These are phyloP conservation scores for Penicillium goetzii DNA, from an alignment of 495 filamentous ascomycete species.

Conservation along the genomic window DNA sequence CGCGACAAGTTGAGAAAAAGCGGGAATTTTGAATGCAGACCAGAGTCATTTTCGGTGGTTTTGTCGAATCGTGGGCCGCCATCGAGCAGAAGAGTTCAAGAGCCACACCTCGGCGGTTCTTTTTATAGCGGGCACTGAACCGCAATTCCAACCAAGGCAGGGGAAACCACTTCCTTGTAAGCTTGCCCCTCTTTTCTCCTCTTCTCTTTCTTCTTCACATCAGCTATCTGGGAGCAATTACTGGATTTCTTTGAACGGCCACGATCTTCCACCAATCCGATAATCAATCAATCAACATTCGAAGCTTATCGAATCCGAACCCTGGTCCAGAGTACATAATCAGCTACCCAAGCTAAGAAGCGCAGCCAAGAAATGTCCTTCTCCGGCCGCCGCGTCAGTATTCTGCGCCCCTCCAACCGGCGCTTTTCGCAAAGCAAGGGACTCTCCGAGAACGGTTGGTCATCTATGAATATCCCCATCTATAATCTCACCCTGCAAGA, in stretches of 20 bases:
- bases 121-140: conserved; percentile 8
- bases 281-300: neutral
- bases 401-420: conserved; percentile 46
- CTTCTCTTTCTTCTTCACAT: conserved; percentile 4
- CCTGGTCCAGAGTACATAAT: neutral
- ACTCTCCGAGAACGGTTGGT: conserved; percentile 50
- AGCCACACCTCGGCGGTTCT: conserved; percentile 18
- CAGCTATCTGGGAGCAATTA: no score
- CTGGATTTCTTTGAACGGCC: no score
- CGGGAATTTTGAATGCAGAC: conserved; percentile 18
- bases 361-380: conserved; percentile 49
- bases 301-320: neutral
- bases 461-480: neutral
- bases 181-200: conserved; percentile 5
- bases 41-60: conserved; percentile 22
- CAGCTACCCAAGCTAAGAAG: conserved; percentile 7
- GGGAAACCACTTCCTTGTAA: no score
- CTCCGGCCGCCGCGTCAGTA: conserved; percentile 54
- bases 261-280: neutral
- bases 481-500: neutral
- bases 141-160: neutral
- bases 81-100: conserved; percentile 8
- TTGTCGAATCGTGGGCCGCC: conserved; percentile 32
- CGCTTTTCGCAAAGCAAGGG: conserved; percentile 46
- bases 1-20: neutral